Base-by-base conservation (phyloP, 1,284 basidiomycete genomes). In the Tilletia indica region DNA sequence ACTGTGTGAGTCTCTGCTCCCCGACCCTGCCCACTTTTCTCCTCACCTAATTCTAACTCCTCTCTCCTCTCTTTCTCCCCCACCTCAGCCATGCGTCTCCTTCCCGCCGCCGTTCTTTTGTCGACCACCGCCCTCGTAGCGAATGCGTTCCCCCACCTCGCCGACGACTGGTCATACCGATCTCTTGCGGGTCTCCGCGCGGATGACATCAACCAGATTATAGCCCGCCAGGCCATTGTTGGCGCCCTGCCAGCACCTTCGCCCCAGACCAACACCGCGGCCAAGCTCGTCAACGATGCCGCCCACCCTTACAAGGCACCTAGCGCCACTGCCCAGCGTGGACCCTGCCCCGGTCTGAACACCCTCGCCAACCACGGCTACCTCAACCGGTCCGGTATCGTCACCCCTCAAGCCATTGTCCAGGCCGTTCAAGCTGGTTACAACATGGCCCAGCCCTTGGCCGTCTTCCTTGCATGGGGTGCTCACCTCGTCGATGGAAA, bases 381-480 rank as follows among this genome's bases (percentile, higher is more conserved):
- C 61, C 61, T 64, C 6, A 64, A 64, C 64, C 63, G 72, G 19
- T 34, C 66, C n/a, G 72, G 72, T 34, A 73, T 73, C 72, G 61
- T 70, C 1, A 47, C 61, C 4, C 67, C 72, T 38, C 71, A 72
- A 25, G 71, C 73, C 38, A 58, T 63, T 36, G 72, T 70, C 25
- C 70, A 73, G n/a, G 72, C 71, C n/a, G 67, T 73, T 64, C 72
- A 73, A 51, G 67, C 67, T 21, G 72, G 71, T 48, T 73, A 70
- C 70, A 73, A 72, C 39, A 73, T 73, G 71, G 69, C 71, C 38
- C 72, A 73, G 49, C 39, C 73, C 48, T 19, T 73, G 19, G 72
- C 71, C 47, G 66, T 70, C 68, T 68, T 68, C 70, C 71, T 73
- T 25, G 73, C 72, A 8, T 72, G 48, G 16, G 51, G 73, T 36